These are phyloP conservation scores for Wickerhamiella infanticola DNA, from an alignment of 1,139 yeast genomes.

Conservation along the genomic window DNA sequence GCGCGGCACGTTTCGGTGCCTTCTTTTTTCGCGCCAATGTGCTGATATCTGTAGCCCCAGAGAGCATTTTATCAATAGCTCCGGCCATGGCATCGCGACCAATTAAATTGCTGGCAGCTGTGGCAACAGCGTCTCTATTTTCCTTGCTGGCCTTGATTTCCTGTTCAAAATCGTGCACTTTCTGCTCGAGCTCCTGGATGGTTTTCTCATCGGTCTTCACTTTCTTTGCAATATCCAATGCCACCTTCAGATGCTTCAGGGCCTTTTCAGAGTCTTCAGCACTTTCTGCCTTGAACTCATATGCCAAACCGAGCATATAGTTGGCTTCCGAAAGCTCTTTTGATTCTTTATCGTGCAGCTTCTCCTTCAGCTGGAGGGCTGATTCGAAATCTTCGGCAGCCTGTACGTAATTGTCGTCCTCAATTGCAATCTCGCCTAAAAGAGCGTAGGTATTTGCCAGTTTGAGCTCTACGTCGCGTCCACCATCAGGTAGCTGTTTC, in stretches of 20 bases:
- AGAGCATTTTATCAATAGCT: conserved; percentile 9
- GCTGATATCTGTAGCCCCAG: conserved; percentile 38
- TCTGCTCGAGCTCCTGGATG: conserved; percentile 10
- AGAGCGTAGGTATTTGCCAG: conserved; percentile 66
- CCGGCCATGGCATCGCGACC: conserved; percentile 12
- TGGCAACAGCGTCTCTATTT: conserved; percentile 3
- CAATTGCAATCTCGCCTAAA: conserved; percentile 79
- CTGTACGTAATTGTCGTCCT: conserved; percentile 64
- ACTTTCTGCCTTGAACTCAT: conserved; percentile 50
- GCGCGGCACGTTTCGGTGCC: background rate
- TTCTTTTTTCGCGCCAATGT: conserved; percentile 39
- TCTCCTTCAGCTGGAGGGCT: conserved; percentile 40
- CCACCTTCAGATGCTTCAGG: conserved; percentile 40
- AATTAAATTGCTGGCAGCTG: conserved; percentile 9
- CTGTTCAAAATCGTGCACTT: conserved; percentile 11
- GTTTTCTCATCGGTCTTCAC: conserved; percentile 9
- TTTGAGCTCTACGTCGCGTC: conserved; percentile 24
- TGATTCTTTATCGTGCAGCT: conserved; percentile 38
- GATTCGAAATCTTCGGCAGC: conserved; percentile 52
- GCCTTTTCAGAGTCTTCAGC: conserved; percentile 31
- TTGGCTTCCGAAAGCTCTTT: conserved; percentile 63
- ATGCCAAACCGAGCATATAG: conserved; percentile 66
- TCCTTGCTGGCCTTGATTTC: conserved; percentile 8
- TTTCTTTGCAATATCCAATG: conserved; percentile 32
- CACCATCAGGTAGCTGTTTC: conserved; percentile 25